Base-by-base conservation (phyloP, 139 green algal species). In the Haematococcus lacustris region DNA sequence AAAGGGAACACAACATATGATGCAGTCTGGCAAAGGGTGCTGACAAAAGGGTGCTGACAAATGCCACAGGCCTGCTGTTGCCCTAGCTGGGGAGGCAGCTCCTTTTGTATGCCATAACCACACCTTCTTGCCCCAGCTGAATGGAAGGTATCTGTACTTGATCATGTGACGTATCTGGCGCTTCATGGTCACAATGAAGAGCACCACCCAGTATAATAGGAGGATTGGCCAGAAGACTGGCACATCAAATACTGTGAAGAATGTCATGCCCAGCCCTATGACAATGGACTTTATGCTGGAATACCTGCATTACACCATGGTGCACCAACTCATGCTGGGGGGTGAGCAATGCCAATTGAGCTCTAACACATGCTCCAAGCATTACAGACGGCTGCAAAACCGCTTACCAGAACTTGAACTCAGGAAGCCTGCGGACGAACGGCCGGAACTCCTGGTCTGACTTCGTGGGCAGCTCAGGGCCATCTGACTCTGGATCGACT, bases 391-490 rank as follows among this genome's bases (percentile, higher is more conserved):
- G n/a, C n/a, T n/a, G n/a, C n/a, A n/a, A n/a, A n/a, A n/a, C n/a
- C n/a, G 33, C 86, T n/a, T 70, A 97, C 96, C 95, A 99, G 80
- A 97, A 97, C 83, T 99, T 99, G 82, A 99, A 98, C 78, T 99
- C 95, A 64, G 94, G 95, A n/a, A 99, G 77, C 32, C 89, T 73
- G 0, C 95, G 79, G 25, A 99, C 92, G 74, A 99, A 99, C 0
- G 96, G 96, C 74, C 92, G 92, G 79, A 98, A 99, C 82, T 99
- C 96, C 38, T 97, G 43, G 59, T 92, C 87, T n/a, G 72, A 68
- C 43, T 93, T 97, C 28, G 86, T 94, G 3, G 96, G 96, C 77
- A 99, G 87, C 53, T 89, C 86, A 17, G 93, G 93, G 2, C 90
- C 93, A 28, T 98, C 94, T 1, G 80, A 51, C 76, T 96, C 93